Evolutionary conservation across 2,329 filamentous ascomycete genomes (phyloP), one percentile per base, ranked within the genome.

Genomic region (Zasmidium angulare): DNA sequence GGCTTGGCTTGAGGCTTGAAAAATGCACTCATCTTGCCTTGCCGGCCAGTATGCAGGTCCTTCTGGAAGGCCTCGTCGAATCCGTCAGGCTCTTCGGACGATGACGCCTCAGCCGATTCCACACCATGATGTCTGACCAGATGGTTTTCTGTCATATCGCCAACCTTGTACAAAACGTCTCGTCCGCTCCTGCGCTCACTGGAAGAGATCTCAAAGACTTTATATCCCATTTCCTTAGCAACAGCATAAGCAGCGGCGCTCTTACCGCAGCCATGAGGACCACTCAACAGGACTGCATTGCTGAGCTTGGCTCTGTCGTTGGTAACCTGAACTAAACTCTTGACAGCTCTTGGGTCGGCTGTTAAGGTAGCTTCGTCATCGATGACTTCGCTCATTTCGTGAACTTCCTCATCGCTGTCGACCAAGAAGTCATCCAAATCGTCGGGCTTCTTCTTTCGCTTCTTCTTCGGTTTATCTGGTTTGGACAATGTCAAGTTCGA

Each of bases 101-200:
- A 66, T 3, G 65, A 62, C 10, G 60, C 26, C 22, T 71, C 68
- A 20, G 20, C 46, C 24, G 59, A 50, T 19, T 68, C 68, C n/a
- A 61, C 55, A 9, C 68, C 69, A 53, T 73, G 70, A 47, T 81
- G 81, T 64, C 87, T 86, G 20, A 99, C 93, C 1, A 96, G 82
- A 74, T 99, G 95, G 68, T 99, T 98, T 62, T 88, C 88, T 2
- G 92, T 95, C 93, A 99, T 98, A 75, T 99, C 92, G 46, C 95
- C 96, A 48, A 99, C 91, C 67, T 85, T 90, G 69, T 99, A 95
- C 31, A 96, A 74, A 50, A 99, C 87, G 69, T 99, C 95, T 72
- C 89, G 95, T 29, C 93, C 93, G 70, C 86, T 96, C 62, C 95
- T 84, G 53, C 93, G 86, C 66, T 86, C 91, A 61, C 91, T 86